These are phyloP conservation scores for Quillaja saponaria DNA, from an alignment of 306 rosid genomes.

Conservation along the genomic window DNA sequence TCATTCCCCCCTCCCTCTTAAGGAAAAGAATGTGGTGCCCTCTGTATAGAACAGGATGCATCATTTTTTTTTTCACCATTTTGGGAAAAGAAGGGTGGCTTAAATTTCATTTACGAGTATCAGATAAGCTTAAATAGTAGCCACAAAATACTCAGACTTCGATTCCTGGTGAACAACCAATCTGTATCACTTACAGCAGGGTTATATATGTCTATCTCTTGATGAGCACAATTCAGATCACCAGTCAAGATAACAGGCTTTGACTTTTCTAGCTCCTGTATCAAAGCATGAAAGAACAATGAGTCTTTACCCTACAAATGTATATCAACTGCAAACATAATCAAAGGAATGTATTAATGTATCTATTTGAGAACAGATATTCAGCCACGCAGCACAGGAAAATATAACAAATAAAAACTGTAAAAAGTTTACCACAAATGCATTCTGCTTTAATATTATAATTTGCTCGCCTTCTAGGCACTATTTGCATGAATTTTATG, in stretches of 20 bases:
- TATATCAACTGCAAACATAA: background rate
- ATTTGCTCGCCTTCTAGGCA: too few relatives aligned
- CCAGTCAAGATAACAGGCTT: slow-evolving; percentile 94
- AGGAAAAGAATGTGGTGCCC: too few relatives aligned
- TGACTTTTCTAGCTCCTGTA: slow-evolving; percentile 87
- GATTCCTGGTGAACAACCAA: too few relatives aligned
- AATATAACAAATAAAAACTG: background rate
- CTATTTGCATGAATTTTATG: too few relatives aligned
- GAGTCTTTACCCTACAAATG: slow-evolving; percentile 5
- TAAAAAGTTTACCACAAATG: slow-evolving; percentile 16
- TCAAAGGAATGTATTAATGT: too few relatives aligned
- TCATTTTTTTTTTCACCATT: too few relatives aligned
- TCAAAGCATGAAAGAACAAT: slow-evolving; percentile 30
- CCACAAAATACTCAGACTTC: too few relatives aligned
- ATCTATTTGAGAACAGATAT: slow-evolving; percentile 1
- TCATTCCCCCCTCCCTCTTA: too few relatives aligned
- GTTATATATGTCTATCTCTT: slow-evolving; percentile 89
- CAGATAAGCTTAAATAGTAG: too few relatives aligned
- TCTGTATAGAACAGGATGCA: too few relatives aligned
- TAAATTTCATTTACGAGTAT: too few relatives aligned
- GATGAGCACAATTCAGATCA: slow-evolving; percentile 94
- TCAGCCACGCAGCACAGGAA: background rate
- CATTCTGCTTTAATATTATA: slow-evolving; percentile 13
- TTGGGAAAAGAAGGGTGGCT: too few relatives aligned
- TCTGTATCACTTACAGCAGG: slow-evolving; percentile 80